Evolutionary conservation across 208 protist species (phyloP).

Genomic region (Endotrypanum monterogeii): DNA sequence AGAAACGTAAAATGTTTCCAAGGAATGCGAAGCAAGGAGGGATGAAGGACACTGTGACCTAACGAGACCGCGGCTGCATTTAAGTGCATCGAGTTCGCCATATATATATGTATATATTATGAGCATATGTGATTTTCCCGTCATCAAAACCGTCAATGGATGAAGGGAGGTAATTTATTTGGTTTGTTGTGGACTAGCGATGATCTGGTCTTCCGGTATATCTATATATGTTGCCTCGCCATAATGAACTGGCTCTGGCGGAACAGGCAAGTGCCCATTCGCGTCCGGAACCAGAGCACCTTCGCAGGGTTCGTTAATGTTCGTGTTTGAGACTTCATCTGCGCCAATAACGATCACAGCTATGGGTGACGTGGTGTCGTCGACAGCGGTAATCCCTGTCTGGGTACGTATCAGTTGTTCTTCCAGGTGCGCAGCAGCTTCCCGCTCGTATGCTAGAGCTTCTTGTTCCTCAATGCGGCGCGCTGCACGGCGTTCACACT

Average conservation of each 20-base stretch:
- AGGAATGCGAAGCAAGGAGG: too few relatives aligned
- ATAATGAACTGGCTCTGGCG: slow-evolving; percentile 11
- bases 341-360: slow-evolving; percentile 6
- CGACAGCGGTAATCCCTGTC: background rate
- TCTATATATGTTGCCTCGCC: slow-evolving; percentile 7
- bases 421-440: background rate
- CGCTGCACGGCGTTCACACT: slow-evolving; percentile 6
- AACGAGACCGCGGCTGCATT: too few relatives aligned
- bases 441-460: background rate
- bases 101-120: too few relatives aligned
- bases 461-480: background rate
- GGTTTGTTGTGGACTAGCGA: background rate
- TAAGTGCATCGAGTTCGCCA: too few relatives aligned
- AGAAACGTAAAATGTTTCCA: background rate
- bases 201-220: background rate
- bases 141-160: background rate
- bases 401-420: background rate
- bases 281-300: slow-evolving; percentile 14
- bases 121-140: background rate
- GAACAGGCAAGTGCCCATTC: background rate
- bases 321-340: background rate
- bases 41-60: too few relatives aligned
- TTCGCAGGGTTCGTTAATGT: slow-evolving; percentile 10
- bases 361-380: background rate
- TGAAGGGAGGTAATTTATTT: background rate